Evolutionary conservation across 1,284 basidiomycete species (phyloP).

Genomic region (Somion occarium): DNA sequence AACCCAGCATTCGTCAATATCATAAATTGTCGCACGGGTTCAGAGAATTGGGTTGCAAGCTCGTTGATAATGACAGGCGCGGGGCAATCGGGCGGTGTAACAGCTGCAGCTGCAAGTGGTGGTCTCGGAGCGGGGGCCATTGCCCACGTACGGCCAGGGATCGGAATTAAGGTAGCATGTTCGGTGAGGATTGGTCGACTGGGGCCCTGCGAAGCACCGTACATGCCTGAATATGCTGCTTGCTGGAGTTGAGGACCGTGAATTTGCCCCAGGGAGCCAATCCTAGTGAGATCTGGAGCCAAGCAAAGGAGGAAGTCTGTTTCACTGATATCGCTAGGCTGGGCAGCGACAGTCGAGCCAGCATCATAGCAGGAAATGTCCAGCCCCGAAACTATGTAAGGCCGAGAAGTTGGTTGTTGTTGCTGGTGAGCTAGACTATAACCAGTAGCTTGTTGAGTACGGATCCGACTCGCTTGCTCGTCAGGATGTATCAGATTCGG

Average conservation of each 20-base stretch:
- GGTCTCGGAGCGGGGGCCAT: conserved; percentile 56
- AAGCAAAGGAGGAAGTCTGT: conserved; percentile 73
- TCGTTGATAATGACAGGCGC: conserved; percentile 64
- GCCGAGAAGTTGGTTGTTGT: conserved; percentile 39
- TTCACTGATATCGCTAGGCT: conserved; percentile 68
- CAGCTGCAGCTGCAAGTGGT: conserved; percentile 18
- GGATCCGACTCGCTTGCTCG: conserved; percentile 47
- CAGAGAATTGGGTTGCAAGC: conserved; percentile 74
- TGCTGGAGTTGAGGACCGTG: conserved; percentile 34
- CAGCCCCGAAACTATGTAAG: conserved; percentile 50
- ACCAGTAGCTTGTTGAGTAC: conserved; percentile 28
- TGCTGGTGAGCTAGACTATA: conserved; percentile 20
- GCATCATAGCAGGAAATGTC: conserved; percentile 59
- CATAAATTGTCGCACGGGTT: conserved; percentile 75
- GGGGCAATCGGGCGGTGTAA: conserved; percentile 40
- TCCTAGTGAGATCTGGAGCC: conserved; percentile 71
- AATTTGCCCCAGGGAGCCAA: conserved; percentile 58
- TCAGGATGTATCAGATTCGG: conserved; percentile 73
- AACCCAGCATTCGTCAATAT: conserved; percentile 84
- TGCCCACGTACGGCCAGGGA: conserved; percentile 82
- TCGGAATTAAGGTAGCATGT: conserved; percentile 68
- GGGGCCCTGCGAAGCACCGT: conserved; percentile 35
- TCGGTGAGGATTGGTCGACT: conserved; percentile 67
- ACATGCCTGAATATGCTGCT: conserved; percentile 33
- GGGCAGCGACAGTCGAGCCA: conserved; percentile 63